phyloP scores from a whole-genome alignment of 305 asterid genomes.

The Solanum hybrid region DNA sequence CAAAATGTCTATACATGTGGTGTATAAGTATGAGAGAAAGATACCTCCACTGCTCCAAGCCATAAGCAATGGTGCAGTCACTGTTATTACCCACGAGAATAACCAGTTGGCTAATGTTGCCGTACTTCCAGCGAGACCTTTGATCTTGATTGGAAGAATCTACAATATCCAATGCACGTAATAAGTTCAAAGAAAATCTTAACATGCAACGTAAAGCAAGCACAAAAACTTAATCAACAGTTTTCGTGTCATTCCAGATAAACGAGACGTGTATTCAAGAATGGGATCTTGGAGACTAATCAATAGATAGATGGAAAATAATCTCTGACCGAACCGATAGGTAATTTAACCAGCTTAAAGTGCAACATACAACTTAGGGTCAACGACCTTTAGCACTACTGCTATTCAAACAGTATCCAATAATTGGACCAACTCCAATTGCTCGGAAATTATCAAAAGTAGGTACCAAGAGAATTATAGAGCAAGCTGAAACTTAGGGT shows the following conservation, averaged over 20 bases:
- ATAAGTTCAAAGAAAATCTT: neutral
- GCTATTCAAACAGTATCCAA: neutral
- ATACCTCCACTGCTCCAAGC: constrained; percentile 89
- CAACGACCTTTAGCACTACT: neutral
- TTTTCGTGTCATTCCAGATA: neutral
- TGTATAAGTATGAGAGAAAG: neutral
- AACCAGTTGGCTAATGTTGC: constrained; percentile 80
- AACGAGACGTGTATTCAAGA: neutral
- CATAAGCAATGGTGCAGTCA: constrained; percentile 76
- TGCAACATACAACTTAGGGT: no score
- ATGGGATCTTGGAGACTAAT: neutral
- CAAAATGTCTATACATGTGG: neutral
- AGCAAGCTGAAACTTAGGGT: neutral
- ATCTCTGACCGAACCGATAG: neutral
- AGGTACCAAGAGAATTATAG: neutral
- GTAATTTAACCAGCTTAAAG: no score
- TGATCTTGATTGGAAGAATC: constrained; percentile 88
- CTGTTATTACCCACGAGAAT: constrained; percentile 48
- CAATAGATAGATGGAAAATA: neutral
- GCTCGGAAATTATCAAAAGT: neutral
- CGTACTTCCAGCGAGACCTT: constrained; percentile 77
- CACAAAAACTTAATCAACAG: neutral
- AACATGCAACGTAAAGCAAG: neutral
- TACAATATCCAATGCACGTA: constrained; percentile 14
- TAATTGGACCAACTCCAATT: neutral